These are phyloP conservation scores for Cladosporium sp. DNA, from an alignment of 2,329 filamentous ascomycete genomes.

Conservation along the genomic window DNA sequence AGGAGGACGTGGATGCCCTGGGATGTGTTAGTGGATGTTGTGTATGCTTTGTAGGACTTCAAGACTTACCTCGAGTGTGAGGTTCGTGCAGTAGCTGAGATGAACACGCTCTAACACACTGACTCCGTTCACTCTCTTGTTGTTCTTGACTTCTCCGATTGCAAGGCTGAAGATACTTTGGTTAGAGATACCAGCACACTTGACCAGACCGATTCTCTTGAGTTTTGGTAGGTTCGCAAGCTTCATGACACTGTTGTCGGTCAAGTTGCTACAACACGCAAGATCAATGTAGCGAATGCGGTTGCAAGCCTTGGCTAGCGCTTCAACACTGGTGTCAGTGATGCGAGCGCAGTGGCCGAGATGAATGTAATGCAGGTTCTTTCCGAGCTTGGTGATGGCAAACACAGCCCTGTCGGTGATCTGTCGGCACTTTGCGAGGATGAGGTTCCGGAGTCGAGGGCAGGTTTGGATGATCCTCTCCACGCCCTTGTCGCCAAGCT, in stretches of 20 bases:
- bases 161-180: conserved; percentile 82
- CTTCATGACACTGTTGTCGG: conserved; percentile 79
- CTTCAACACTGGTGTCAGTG: conserved; percentile 82
- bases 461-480: conserved; percentile 83
- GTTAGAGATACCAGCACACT: conserved; percentile 88
- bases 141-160: conserved; percentile 39
- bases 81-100: conserved; percentile 85
- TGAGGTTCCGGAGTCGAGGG: conserved; percentile 84
- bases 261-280: conserved; percentile 88
- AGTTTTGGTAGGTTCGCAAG: conserved; percentile 86
- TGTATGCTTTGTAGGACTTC: not conserved
- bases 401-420: conserved; percentile 86
- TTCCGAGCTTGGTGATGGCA: conserved; percentile 83
- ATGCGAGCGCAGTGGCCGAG: conserved; percentile 90
- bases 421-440: conserved; percentile 88
- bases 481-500: conserved; percentile 80
- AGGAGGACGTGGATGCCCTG: conserved; percentile 87
- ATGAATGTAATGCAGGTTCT: conserved; percentile 96
- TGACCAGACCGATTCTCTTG: conserved; percentile 90
- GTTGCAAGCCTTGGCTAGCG: conserved; percentile 80
- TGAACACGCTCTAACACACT: conserved; percentile 87
- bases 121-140: conserved; percentile 42
- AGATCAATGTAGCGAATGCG: conserved; percentile 96
- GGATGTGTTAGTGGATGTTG: conserved; percentile 27
- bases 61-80: conserved; percentile 70